Base-by-base conservation (phyloP, 345 rosid species). In the Brassica cretica region DNA sequence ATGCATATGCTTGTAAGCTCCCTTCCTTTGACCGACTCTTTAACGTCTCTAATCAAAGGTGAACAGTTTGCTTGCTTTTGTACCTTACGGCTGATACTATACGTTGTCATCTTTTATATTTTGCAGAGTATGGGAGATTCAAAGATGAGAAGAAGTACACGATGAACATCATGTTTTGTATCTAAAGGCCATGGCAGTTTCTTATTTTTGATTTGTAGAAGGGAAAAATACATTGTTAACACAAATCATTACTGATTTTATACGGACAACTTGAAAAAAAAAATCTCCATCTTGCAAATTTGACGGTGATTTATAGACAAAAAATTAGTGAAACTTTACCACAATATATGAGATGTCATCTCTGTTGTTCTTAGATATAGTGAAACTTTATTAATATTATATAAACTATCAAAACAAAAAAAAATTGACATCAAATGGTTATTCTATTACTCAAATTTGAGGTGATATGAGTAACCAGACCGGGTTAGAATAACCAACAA, bases 301-400 rank as follows among this genome's bases (percentile, higher is more conserved):
- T 39, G 3, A 64, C 15, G 15, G 16, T 51, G 24, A 25, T n/a
- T 65, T 27, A 76, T 51, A 70, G 12, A 77, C 35, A 72, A 51
- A 51, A 35, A 49, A 64, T 81, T 80, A 87, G 51, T 66, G 92
- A 63, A 93, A 89, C 82, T 82, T 88, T 33, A 93, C 96, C 75
- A 93, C 93, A 62, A 93, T 81, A 86, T 96, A 93, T 14, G 97
- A 93, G 71, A 93, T 91, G 81, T 93, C 98, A 21, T 21, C 24
- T 85, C 87, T 91, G 77, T 95, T 91, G 73, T 84, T 90, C 85
- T 69, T 86, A n/a, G 87, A 70, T 21, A 90, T 59, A 0, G 98
- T 97, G 6, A 32, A 4, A 32, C 5, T 32, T 32, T 32, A 32
- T 32, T 32, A 32, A 6, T 32, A 32, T 32, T 32, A 32, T 32